A percentile compares a stretch with the other conserved stretches of the same genome.
Conservation (phyloP, 208 protist genomes). For the Lotmaria passim region DNA sequence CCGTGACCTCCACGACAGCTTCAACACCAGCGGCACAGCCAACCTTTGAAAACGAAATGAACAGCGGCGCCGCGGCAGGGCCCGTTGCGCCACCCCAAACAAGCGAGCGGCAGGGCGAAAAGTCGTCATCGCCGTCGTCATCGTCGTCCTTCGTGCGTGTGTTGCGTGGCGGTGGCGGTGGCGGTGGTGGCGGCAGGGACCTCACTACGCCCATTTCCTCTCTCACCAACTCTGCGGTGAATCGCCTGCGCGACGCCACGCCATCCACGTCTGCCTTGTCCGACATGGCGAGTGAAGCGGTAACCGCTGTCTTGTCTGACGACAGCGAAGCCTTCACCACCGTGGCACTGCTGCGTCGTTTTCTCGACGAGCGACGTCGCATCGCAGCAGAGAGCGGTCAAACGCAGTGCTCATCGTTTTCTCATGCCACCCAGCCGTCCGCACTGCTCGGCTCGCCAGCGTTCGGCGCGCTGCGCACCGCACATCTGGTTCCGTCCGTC, state of each 20-base stretch:
- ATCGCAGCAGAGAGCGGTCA: not conserved
- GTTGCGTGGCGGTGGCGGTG: not conserved
- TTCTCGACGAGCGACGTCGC: constrained; percentile 5
- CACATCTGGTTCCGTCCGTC: constrained; percentile 16
- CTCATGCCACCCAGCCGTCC: not conserved
- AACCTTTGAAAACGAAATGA: not conserved
- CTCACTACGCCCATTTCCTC: no score
- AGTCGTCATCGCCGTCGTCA: not conserved
- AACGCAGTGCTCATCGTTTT: not conserved
- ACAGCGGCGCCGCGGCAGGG: not conserved
- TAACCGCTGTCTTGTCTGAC: not conserved
- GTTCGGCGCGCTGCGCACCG: constrained; percentile 11
- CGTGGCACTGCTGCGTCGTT: constrained; percentile 11
- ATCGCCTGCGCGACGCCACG: not conserved
- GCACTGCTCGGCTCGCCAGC: constrained; percentile 6
- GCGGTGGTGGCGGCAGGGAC: no score
- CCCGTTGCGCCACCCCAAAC: not conserved
- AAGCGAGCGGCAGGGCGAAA: not conserved
- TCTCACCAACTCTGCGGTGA: not conserved
- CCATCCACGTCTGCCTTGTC: constrained; percentile 11
- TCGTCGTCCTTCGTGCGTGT: not conserved
- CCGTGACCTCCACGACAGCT: not conserved
- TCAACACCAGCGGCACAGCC: not conserved
- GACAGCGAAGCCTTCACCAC: constrained; percentile 1
- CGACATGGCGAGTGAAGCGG: constrained; percentile 3